These are phyloP conservation scores for Geotrichum aggregatum DNA, from an alignment of 1,139 yeast species.

Conservation along the genomic window DNA sequence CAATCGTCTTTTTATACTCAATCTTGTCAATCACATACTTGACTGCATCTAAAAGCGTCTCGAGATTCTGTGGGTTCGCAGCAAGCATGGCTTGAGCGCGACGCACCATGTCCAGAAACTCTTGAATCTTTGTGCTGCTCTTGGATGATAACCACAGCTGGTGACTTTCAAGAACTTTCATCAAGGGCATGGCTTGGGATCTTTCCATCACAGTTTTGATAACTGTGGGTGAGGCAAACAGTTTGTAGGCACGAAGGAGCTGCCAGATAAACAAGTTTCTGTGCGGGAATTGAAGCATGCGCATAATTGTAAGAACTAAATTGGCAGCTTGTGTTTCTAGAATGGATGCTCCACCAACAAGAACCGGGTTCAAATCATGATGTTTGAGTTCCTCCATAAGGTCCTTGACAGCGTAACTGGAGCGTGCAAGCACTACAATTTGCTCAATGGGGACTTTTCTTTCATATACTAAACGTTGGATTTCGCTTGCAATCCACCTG, in stretches of 20 bases:
- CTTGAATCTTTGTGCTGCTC: slow-evolving; percentile 24
- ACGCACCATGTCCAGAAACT: slow-evolving; percentile 39
- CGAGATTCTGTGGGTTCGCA: slow-evolving; percentile 14
- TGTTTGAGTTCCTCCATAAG: slow-evolving; percentile 1
- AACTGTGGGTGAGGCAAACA: slow-evolving; percentile 11
- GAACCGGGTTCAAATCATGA: slow-evolving; percentile 7
- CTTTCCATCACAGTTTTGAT: slow-evolving; percentile 2
- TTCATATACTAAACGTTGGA: neutral
- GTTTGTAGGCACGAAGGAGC: slow-evolving; percentile 12
- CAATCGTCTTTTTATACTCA: slow-evolving; percentile 13
- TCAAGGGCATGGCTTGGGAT: slow-evolving; percentile 10
- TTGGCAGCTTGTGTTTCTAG: slow-evolving; percentile 16
- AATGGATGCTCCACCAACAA: slow-evolving; percentile 16
- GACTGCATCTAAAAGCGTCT: neutral
- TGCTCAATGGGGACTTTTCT: slow-evolving; percentile 9
- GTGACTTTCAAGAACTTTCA: slow-evolving; percentile 40
- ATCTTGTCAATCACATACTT: slow-evolving; percentile 6
- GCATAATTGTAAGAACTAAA: slow-evolving; percentile 15
- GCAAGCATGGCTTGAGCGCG: slow-evolving; percentile 32
- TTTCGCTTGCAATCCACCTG: slow-evolving; percentile 10
- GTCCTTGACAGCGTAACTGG: slow-evolving; percentile 7
- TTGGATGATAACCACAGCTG: slow-evolving; percentile 11
- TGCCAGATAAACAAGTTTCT: slow-evolving; percentile 14
- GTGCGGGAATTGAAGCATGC: slow-evolving; percentile 14
- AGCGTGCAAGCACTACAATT: slow-evolving; percentile 15